These are phyloP conservation scores for Diplodia scrobiculata DNA, from an alignment of 2,329 filamentous ascomycete genomes.

Conservation along the genomic window DNA sequence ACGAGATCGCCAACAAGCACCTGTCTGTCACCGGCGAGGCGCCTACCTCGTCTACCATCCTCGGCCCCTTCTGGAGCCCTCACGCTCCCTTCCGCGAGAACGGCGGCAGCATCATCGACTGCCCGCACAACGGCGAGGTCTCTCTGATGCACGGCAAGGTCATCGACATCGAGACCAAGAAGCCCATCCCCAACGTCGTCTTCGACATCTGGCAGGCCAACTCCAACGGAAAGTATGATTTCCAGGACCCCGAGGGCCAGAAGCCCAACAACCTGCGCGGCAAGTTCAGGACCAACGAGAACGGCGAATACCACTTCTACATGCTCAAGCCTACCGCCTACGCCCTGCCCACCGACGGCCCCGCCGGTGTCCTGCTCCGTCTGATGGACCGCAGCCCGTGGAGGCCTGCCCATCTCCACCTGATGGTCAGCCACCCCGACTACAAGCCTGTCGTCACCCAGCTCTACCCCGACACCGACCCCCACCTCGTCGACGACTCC, in stretches of 20 bases:
- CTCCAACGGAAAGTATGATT: slow-evolving; percentile 74
- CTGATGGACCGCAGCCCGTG: slow-evolving; percentile 61
- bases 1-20: slow-evolving; percentile 67
- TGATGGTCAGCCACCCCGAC: slow-evolving; percentile 58
- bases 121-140: slow-evolving; percentile 61
- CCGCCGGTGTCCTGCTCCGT: slow-evolving; percentile 56
- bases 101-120: slow-evolving; percentile 67
- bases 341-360: slow-evolving; percentile 67
- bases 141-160: slow-evolving; percentile 71
- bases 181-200: slow-evolving; percentile 67
- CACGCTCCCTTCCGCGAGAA: slow-evolving; percentile 71
- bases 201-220: slow-evolving; percentile 80
- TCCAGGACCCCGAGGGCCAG: slow-evolving; percentile 73
- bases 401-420: slow-evolving; percentile 64
- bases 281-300: slow-evolving; percentile 70
- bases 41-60: slow-evolving; percentile 74
- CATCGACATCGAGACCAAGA: slow-evolving; percentile 64
- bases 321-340: slow-evolving; percentile 75
- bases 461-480: slow-evolving; percentile 62
- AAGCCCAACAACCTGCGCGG: slow-evolving; percentile 72
- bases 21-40: slow-evolving; percentile 62
- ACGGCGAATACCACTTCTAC: slow-evolving; percentile 73
- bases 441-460: slow-evolving; percentile 62
- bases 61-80: slow-evolving; percentile 77
- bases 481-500: slow-evolving; percentile 60